A percentile compares a stretch with the other conserved stretches of the same genome.
phyloP scores from a whole-genome alignment of 129 eudicot species.

The Chrysanthemum lavandulifolium region DNA sequence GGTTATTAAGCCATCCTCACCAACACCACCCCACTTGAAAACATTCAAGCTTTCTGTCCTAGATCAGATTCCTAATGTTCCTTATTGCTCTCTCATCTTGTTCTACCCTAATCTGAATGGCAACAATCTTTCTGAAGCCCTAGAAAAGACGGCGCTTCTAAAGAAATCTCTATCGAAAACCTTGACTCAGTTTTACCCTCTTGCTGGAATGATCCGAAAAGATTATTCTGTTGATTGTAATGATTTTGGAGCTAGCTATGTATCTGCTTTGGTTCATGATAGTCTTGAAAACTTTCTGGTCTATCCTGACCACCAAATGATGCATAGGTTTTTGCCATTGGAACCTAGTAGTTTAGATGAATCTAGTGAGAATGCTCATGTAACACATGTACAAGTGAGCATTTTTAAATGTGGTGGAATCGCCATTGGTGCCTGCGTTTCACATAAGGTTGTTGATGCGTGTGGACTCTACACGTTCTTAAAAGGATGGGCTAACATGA shows the following conservation, averaged over 20 bases:
- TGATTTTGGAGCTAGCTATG: neutral
- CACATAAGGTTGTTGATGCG: conserved; percentile 48
- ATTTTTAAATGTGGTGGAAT: conserved; percentile 31
- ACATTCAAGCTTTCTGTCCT: conserved; percentile 34
- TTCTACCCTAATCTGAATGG: conserved; percentile 16
- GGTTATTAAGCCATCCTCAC: conserved; percentile 35
- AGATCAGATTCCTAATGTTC: conserved; percentile 32
- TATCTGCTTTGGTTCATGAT: neutral
- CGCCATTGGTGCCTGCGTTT: conserved; percentile 20
- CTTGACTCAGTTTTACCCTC: conserved; percentile 31
- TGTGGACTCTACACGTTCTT: conserved; percentile 38
- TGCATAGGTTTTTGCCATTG: conserved; percentile 7
- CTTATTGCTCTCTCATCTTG: conserved; percentile 36
- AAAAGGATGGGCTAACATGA: conserved; percentile 37
- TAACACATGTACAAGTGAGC: conserved; percentile 27
- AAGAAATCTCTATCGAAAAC: conserved; percentile 31
- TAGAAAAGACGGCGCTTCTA: neutral
- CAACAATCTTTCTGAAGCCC: neutral
- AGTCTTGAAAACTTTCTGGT: neutral
- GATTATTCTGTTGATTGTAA: conserved; percentile 3
- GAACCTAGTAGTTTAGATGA: neutral
- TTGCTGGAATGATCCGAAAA: neutral
- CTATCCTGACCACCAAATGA: neutral
- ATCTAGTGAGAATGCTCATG: neutral
- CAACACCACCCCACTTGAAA: conserved; percentile 34